Conservation (phyloP, 1,284 basidiomycete species). For the Sparassis latifolia region DNA sequence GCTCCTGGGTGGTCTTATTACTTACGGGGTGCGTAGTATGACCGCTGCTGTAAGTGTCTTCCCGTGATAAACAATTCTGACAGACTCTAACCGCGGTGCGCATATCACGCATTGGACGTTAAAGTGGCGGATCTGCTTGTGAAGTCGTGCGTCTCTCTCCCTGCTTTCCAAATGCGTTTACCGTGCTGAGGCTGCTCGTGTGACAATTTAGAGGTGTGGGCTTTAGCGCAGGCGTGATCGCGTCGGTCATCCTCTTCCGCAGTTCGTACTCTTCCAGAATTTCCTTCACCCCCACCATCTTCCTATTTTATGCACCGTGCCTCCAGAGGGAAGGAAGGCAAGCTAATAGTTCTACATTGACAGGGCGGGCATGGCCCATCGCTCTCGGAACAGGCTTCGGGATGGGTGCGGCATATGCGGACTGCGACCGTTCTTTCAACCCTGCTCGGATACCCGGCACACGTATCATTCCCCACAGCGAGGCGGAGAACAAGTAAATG, state of each 20-base stretch:
- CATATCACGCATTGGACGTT: neutral
- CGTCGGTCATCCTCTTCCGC: constrained; percentile 92
- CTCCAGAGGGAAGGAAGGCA: too few relatives aligned
- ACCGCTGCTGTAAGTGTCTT: constrained; percentile 76
- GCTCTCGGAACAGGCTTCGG: constrained; percentile 91
- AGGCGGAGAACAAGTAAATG: neutral
- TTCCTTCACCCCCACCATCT: neutral
- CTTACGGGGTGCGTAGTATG: constrained; percentile 56
- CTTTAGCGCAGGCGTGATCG: constrained; percentile 90
- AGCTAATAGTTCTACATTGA: constrained; percentile 4
- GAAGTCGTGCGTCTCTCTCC: constrained; percentile 54
- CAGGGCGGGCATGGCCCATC: constrained; percentile 96
- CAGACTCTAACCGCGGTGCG: neutral
- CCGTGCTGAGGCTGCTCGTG: constrained; percentile 8
- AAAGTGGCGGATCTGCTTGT: constrained; percentile 74
- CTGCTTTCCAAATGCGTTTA: neutral
- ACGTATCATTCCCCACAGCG: constrained; percentile 50
- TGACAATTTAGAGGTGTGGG: constrained; percentile 72
- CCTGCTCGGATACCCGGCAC: constrained; percentile 89
- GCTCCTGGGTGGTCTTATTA: neutral
- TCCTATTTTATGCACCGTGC: too few relatives aligned
- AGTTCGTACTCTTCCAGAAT: constrained; percentile 52
- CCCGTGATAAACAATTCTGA: too few relatives aligned
- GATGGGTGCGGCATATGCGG: constrained; percentile 83
- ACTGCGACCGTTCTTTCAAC: constrained; percentile 97